Conservation (phyloP, 805 yeast genomes). For the Cyberlindnera sargentensis region DNA sequence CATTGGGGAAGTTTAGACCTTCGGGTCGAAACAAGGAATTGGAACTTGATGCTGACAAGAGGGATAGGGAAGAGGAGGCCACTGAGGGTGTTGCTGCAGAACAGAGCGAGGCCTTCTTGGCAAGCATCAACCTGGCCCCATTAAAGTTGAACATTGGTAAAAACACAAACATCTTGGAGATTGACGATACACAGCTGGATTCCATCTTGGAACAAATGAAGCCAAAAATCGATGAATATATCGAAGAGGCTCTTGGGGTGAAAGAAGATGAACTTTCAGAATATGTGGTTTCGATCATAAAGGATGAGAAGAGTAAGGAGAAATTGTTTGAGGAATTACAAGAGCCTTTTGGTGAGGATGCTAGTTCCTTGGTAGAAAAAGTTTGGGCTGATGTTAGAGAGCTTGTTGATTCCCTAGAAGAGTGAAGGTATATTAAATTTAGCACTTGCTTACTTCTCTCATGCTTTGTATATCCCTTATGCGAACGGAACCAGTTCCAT, state of each 20-base stretch:
- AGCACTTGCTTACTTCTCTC: background rate
- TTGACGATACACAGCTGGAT: conserved; percentile 13
- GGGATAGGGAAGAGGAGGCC: conserved; percentile 32
- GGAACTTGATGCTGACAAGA: conserved; percentile 38
- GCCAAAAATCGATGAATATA: conserved; percentile 32
- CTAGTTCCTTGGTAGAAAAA: conserved; percentile 33
- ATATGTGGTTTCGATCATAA: conserved; percentile 34
- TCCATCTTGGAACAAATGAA: conserved; percentile 22
- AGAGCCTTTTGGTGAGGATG: conserved; percentile 47
- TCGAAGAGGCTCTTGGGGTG: conserved; percentile 48
- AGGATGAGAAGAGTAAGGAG: conserved; percentile 26
- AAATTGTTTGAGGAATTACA: conserved; percentile 36
- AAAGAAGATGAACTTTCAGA: conserved; percentile 43
- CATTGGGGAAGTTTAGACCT: conserved; percentile 13
- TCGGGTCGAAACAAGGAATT: conserved; percentile 17
- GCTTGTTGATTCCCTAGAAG: background rate
- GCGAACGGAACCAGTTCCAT: conserved; percentile 18
- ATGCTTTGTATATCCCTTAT: conserved; percentile 1
- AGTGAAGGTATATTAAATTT: background rate
- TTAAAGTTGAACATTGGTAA: conserved; percentile 8
- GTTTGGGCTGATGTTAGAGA: conserved; percentile 26
- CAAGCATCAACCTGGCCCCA: conserved; percentile 12
- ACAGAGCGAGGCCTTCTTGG: conserved; percentile 13
- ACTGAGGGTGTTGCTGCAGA: conserved; percentile 17
- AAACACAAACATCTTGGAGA: conserved; percentile 9